Evolutionary conservation across 257 asterid genomes (phyloP), one percentile per base, ranked within the genome.

Genomic region (Capsicum baccatum): DNA sequence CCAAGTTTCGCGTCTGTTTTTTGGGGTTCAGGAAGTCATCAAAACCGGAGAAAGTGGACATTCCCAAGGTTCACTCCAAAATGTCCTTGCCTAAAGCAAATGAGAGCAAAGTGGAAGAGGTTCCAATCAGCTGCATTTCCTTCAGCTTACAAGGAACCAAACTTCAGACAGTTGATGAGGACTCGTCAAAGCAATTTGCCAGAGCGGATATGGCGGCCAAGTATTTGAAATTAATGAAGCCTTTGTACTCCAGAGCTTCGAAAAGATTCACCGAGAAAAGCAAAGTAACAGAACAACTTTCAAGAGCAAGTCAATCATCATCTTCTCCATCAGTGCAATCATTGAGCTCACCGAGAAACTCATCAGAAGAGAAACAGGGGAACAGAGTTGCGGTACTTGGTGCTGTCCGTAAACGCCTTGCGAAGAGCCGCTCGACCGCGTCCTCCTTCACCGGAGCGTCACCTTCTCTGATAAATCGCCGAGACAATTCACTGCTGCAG

Each of bases 361-460:
- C 81, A 13, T 82, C 94, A 8, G 92, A 89, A 13, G 92, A 83
- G 81, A 86, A 83, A 56, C 83, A 84, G 3, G 89, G 86, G 14
- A 85, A 90, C 88, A 87, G 92, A 37, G 84, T 85, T 26, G 89
- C 92, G 3, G 91, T 91, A 63, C 88, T 95, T 35, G 88, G 86
- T 60, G 91, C 88, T 26, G 91, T 85, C 54, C 84, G 88, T 55
- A 91, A 88, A 74, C 92, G 88, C 67, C 86, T 94, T 37, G 92
- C 91, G 26, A 95, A 91, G 86, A 92, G 94, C 84, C 92, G 97
- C 67, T 94, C 98, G 33, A 90, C 92, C 10, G 85, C 97, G 1
- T 87, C 92, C n/a, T 73, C 90, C 2, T 50, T 50, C 37, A 87
- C 70, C 10, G 90, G 87, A 15, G 15, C n/a, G 35, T 64, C 87